Percentiles rank a stretch among this genome's conserved stretches.
Evolutionary conservation across 768 basidiomycete species (phyloP).

Genomic region (Paxillus ammoniavirescens): DNA sequence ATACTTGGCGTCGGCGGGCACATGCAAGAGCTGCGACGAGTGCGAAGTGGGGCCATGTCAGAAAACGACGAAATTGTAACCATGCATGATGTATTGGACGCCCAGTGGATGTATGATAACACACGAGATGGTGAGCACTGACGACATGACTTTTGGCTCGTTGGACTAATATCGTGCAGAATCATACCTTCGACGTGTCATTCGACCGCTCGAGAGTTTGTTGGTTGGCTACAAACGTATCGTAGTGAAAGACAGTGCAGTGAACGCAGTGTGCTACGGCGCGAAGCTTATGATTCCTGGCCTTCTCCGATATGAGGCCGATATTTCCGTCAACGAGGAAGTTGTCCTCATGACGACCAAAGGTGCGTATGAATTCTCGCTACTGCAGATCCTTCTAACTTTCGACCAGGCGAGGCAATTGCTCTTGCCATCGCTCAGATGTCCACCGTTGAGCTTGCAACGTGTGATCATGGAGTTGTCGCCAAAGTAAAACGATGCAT

Average conservation of each 20-base stretch:
- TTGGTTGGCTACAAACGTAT: conserved; percentile 97
- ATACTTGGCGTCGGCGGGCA: conserved; percentile 97
- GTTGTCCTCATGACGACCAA: conserved; percentile 99
- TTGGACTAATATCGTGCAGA: conserved; percentile 47
- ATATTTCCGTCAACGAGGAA: conserved; percentile 93
- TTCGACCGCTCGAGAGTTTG: conserved; percentile 91
- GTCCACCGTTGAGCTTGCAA: conserved; percentile 97
- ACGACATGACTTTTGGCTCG: conserved; percentile 4
- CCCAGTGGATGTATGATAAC: conserved; percentile 98
- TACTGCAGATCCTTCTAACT: neutral
- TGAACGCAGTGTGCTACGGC: conserved; percentile 99
- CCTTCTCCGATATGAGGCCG: conserved; percentile 91
- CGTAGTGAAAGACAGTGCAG: conserved; percentile 98
- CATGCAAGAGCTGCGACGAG: conserved; percentile 97
- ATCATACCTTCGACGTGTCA: conserved; percentile 92
- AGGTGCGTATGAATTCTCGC: conserved; percentile 44
- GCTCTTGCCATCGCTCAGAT: conserved; percentile 95
- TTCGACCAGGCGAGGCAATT: conserved; percentile 75
- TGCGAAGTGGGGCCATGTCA: conserved; percentile 92
- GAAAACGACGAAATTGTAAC: conserved; percentile 99
- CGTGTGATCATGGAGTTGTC: conserved; percentile 97
- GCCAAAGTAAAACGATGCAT: conserved; percentile 99
- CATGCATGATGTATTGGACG: conserved; percentile 99
- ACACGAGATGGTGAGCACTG: conserved; percentile 79
- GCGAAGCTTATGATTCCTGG: conserved; percentile 99